A percentile compares a stretch with the other conserved stretches of the same genome.
Conservation (phyloP, 225 moss, liverwort and hornwort species). For the Lunularia cruciata region DNA sequence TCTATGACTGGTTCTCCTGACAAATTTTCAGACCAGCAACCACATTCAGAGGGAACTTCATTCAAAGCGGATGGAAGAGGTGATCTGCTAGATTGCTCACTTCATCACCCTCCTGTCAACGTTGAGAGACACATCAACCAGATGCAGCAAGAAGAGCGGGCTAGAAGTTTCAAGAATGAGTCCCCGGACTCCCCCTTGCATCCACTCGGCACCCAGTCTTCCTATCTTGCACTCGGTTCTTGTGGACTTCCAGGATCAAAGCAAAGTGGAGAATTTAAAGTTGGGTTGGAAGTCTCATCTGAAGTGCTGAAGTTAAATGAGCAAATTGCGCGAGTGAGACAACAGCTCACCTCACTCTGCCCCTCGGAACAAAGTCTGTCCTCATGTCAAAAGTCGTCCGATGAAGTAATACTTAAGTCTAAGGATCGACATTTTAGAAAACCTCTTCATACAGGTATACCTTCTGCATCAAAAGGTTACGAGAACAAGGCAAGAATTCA, state of each 20-base stretch:
- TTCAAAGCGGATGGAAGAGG: background rate
- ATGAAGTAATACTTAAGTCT: background rate
- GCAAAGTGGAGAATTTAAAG: conserved; percentile 12
- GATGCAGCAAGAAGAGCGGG: background rate
- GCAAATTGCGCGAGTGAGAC: conserved; percentile 48
- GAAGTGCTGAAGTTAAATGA: conserved; percentile 51
- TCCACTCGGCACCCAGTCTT: background rate
- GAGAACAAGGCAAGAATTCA: background rate
- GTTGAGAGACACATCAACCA: background rate
- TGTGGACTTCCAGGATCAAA: conserved; percentile 3
- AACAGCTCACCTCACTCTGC: conserved; percentile 49
- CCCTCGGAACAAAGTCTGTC: conserved; percentile 37
- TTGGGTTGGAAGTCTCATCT: conserved; percentile 39
- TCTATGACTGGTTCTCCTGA: conserved; percentile 11
- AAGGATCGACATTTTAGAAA: background rate
- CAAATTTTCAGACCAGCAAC: background rate
- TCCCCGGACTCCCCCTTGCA: background rate
- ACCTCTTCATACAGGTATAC: background rate
- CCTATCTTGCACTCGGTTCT: background rate
- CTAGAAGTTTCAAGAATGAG: conserved; percentile 7
- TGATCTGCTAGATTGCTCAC: background rate
- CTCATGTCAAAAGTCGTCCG: conserved; percentile 21
- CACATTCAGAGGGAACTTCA: background rate
- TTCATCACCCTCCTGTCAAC: background rate
- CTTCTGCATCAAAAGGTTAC: background rate